Percentiles rank a stretch among this genome's conserved stretches.
These are phyloP conservation scores for Lipomyces chichibuensis DNA, from an alignment of 805 yeast species.

Conservation along the genomic window DNA sequence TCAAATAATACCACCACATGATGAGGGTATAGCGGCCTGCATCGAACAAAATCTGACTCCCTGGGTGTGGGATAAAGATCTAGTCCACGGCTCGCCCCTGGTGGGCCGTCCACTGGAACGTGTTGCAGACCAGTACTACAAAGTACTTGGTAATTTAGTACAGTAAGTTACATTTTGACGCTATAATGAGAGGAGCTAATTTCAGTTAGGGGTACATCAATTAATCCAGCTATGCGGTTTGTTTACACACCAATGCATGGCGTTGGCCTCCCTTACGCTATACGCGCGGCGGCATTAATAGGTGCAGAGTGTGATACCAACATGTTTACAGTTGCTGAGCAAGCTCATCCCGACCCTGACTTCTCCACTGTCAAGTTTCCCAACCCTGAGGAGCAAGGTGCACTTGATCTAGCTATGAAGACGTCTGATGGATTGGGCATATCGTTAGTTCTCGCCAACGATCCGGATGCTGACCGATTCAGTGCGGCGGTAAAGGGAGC, in stretches of 20 bases:
- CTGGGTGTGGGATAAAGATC: conserved; percentile 52
- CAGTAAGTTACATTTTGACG: background rate
- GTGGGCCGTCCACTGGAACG: conserved; percentile 29
- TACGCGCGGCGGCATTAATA: conserved; percentile 47
- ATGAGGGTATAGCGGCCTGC: conserved; percentile 64
- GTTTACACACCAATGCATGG: conserved; percentile 97
- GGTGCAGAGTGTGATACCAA: conserved; percentile 44
- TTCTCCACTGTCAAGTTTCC: conserved; percentile 89
- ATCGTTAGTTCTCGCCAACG: conserved; percentile 77
- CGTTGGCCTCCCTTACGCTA: conserved; percentile 72
- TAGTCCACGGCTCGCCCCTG: conserved; percentile 27
- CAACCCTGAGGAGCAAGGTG: conserved; percentile 95
- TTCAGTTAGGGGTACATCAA: conserved; percentile 37
- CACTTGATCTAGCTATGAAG: conserved; percentile 69
- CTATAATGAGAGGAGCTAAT: too few relatives aligned
- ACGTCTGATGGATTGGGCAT: conserved; percentile 59
- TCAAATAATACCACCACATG: conserved; percentile 94
- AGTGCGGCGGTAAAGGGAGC: conserved; percentile 68
- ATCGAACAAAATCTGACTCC: conserved; percentile 68
- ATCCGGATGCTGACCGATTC: conserved; percentile 96
- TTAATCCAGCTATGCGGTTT: conserved; percentile 47
- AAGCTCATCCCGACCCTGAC: conserved; percentile 75
- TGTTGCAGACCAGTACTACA: conserved; percentile 25
- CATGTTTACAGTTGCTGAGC: conserved; percentile 59
- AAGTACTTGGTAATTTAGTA: conserved; percentile 13